Base-by-base conservation (phyloP, 331 rosid genomes). In the Malus hybrid region DNA sequence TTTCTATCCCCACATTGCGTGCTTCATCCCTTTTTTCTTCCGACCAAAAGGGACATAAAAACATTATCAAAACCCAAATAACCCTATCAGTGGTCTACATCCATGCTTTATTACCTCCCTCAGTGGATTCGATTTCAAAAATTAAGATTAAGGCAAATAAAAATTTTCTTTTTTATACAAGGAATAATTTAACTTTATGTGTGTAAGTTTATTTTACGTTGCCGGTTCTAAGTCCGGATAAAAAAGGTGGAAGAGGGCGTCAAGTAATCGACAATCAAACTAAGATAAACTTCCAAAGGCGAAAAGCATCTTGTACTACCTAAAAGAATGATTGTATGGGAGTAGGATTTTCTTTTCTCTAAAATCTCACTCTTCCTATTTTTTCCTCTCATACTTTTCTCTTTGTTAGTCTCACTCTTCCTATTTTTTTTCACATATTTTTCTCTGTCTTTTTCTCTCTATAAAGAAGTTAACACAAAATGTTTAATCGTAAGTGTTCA, bases 21-120 rank as follows among this genome's bases (percentile, higher is more conserved):
- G 56, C 28, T 65, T 57, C 70, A 16, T 64, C 3, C 3, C 44
- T 6, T 65, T 65, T 39, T 48, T 48, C 64, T 72, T 81, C 61
- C 52, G 10, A 71, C 78, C 82, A 62, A 22, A 67, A 31, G 65
- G 70, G 69, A 76, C 73, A 29, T 3, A 63, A 18, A 79, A 71
- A 67, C 46, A 28, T 61, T 74, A 50, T 31, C 28, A 29, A 62
- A 34, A 63, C 32, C 46, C 11, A 65, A 22, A 52, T 33, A 3
- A 32, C 15, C 5, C 70, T 14, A 71, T 77, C 79, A 48, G 6
- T 69, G 32, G 81, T 74, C 80, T 11, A 65, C 65, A 54, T 67
- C 52, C 32, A 39, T 4, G 12, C 52, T 75, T 66, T 29, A n/a
- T 28, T 29, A 77, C 69, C 66, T 66, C 28, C 71, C 56, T 80